Evolutionary conservation across 192 early-diverging fungal genomes (phyloP).

Genomic region (Kickxella alabastrina): DNA sequence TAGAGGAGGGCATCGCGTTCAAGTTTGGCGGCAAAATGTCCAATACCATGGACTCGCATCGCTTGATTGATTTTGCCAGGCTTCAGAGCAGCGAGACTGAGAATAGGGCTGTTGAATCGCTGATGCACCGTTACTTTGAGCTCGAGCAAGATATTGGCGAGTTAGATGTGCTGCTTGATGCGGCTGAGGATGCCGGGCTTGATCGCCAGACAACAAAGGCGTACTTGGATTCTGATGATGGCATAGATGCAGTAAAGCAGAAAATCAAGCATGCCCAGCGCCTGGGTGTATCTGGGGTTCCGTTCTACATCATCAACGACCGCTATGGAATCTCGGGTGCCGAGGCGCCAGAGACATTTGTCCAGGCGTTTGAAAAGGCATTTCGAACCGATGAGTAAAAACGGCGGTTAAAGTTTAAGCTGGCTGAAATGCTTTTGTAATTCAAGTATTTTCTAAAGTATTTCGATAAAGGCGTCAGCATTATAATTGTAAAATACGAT

Average conservation of each 20-base stretch:
- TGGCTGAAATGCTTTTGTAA: background rate
- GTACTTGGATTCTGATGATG: slow-evolving; percentile 58
- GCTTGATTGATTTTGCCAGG: slow-evolving; percentile 59
- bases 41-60: slow-evolving; percentile 65
- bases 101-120: slow-evolving; percentile 55
- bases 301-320: slow-evolving; percentile 62
- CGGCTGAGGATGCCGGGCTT: slow-evolving; percentile 60
- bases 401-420: background rate
- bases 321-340: slow-evolving; percentile 66
- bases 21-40: slow-evolving; percentile 59
- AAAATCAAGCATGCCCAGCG: slow-evolving; percentile 45
- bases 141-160: slow-evolving; percentile 63
- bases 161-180: slow-evolving; percentile 53
- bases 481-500: too few relatives aligned
- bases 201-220: slow-evolving; percentile 44
- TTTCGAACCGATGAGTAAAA: slow-evolving; percentile 11
- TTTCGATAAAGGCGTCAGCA: too few relatives aligned
- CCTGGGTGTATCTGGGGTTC: slow-evolving; percentile 64
- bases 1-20: slow-evolving; percentile 65
- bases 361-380: slow-evolving; percentile 56
- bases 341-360: slow-evolving; percentile 60
- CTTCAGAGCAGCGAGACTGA: slow-evolving; percentile 47
- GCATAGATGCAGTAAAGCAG: slow-evolving; percentile 48
- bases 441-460: too few relatives aligned
- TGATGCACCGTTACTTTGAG: slow-evolving; percentile 73